Base-by-base conservation (phyloP, 202 grass and related monocot genomes). In the Saccharum hybrid region DNA sequence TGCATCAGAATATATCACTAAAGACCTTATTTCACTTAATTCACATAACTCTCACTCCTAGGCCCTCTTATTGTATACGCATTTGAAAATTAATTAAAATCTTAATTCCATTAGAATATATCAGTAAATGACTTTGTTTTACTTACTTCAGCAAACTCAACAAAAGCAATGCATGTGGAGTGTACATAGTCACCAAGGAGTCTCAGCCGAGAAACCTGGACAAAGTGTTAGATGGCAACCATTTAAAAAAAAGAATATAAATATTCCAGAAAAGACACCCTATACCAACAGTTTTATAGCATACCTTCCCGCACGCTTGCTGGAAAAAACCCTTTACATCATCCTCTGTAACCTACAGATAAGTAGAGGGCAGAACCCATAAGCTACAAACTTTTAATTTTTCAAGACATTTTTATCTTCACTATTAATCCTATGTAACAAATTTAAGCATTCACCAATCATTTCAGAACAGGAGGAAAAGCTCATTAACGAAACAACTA, bases 181-280 rank as follows among this genome's bases (percentile, higher is more conserved):
- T 97, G 94, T 61, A 97, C 86, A 68, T 86, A 91, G 88, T 97
- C 94, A 69, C 91, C 91, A 90, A 97, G 91, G 45, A 97, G 89
- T 83, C 94, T 97, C 87, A 97, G 76, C 2, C 83, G 91, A 88
- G 94, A 94, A 82, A 97, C 94, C 94, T 97, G 71, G 60, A 74
- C 1, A 54, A 51, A 76, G 38, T 74, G 12, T 18, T 3, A 76
- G 30, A 74, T 49, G 39, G 28, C 11, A 68, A 59, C 19, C 19
- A 33, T 46, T 66, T 34, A 11, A 82, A 30, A 61, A 71, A 71
- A 49, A 82, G 2, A 56, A 79, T 67, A 52, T 39, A 39, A 70
- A 76, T 60, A 26, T 52, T 51, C 11, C 18, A 41, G 18, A 66
- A 83, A 72, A 19, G 34, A 45, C 60, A 76, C 5, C 8, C 3